A percentile compares a stretch with the other conserved stretches of the same genome.
Evolutionary conservation across 2,329 filamentous ascomycete genomes (phyloP).

Genomic region (Alternaria infectoria): DNA sequence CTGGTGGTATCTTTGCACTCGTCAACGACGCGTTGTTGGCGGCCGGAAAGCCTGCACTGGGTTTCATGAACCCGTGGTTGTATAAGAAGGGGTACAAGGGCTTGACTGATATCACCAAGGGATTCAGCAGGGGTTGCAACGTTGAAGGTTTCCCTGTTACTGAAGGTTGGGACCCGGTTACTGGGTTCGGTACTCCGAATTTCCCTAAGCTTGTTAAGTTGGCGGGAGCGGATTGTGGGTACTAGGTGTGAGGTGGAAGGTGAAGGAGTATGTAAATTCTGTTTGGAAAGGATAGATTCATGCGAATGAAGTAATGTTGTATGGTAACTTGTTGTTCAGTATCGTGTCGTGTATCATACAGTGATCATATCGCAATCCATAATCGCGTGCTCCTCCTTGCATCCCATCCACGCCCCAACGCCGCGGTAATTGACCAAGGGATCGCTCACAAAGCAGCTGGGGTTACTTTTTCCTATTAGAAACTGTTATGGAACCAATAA

Average conservation of each 20-base stretch:
- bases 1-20: constrained; percentile 64
- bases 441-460: neutral
- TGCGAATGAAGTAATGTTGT: neutral
- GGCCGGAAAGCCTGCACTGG: constrained; percentile 57
- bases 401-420: neutral
- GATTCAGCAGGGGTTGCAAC: constrained; percentile 48
- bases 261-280: neutral
- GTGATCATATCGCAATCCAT: neutral
- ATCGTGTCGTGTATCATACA: neutral
- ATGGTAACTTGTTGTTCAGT: neutral
- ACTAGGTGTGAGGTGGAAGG: neutral
- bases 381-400: neutral
- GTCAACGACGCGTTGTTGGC: constrained; percentile 67
- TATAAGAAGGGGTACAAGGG: constrained; percentile 58
- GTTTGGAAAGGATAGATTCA: neutral
- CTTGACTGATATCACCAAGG: constrained; percentile 56
- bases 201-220: constrained; percentile 38
- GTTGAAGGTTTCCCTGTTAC: constrained; percentile 44
- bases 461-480: too few relatives aligned
- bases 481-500: neutral
- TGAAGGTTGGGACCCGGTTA: constrained; percentile 48
- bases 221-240: constrained; percentile 21
- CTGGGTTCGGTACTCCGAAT: constrained; percentile 44
- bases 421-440: neutral
- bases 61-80: constrained; percentile 68